phyloP scores from a whole-genome alignment of 306 rosid species.

The Pyrus betulifolia region DNA sequence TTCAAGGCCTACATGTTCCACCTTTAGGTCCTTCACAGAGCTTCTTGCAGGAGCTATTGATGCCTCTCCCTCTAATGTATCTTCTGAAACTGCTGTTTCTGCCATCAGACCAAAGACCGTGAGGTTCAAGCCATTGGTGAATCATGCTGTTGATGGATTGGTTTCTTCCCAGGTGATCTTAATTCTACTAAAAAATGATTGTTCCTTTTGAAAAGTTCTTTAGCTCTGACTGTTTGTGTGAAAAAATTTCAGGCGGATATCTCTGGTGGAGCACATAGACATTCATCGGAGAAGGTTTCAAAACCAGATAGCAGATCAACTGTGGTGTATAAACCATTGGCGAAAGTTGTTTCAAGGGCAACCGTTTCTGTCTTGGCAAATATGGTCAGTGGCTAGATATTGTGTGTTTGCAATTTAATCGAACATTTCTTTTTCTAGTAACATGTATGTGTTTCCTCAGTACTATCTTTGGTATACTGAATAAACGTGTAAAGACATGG shows the following conservation, averaged over 20 bases:
- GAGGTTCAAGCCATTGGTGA: constrained; percentile 60
- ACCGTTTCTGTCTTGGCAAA: constrained; percentile 78
- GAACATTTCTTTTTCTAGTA: background rate
- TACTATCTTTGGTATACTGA: background rate
- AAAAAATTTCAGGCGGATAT: constrained; percentile 43
- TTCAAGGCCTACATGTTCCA: constrained; percentile 75
- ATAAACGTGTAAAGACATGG: background rate
- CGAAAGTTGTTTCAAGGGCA: constrained; percentile 71
- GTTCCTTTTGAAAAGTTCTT: constrained; percentile 7
- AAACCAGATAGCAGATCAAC: constrained; percentile 41
- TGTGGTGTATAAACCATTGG: constrained; percentile 72
- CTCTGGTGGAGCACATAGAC: constrained; percentile 28
- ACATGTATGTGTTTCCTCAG: background rate
- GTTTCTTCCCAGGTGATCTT: constrained; percentile 58
- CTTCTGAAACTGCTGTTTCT: constrained; percentile 58
- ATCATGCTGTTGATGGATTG: constrained; percentile 31
- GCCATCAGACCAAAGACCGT: constrained; percentile 93
- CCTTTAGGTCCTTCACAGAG: constrained; percentile 83
- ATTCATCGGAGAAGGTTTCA: constrained; percentile 35
- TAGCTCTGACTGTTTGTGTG: constrained; percentile 14
- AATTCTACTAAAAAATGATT: background rate
- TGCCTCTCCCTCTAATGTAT: constrained; percentile 38
- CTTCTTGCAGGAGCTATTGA: constrained; percentile 72
- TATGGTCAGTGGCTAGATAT: constrained; percentile 46
- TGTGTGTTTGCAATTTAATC: background rate